Conservation (phyloP, 257 asterid genomes). For the Petrea volubilis region DNA sequence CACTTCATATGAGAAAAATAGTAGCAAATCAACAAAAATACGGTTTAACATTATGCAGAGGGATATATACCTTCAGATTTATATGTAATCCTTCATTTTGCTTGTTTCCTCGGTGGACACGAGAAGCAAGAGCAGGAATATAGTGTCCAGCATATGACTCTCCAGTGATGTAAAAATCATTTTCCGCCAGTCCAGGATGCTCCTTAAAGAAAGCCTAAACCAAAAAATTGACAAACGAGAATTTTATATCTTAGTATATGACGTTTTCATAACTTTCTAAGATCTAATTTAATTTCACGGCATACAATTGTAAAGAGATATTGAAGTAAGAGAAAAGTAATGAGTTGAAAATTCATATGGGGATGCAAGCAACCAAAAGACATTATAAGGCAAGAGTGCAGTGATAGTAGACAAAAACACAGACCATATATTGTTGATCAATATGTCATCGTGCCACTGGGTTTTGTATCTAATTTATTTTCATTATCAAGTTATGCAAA, state of each 20-base stretch:
- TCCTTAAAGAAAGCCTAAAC: constrained; percentile 81
- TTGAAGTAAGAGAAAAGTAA: not conserved
- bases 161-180: constrained; percentile 90
- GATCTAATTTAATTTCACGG: not conserved
- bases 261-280: not conserved
- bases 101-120: constrained; percentile 85
- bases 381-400: not conserved
- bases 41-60: not conserved
- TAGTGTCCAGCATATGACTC: constrained; percentile 98
- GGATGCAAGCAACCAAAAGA: not conserved
- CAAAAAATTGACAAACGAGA: constrained; percentile 8
- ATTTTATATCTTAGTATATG: not conserved
- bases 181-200: constrained; percentile 75
- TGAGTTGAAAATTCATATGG: not conserved
- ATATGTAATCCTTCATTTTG: constrained; percentile 75
- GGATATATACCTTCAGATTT: constrained; percentile 72
- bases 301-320: not conserved
- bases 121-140: constrained; percentile 93
- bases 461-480: not conserved
- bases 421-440: not conserved
- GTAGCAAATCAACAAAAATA: not conserved
- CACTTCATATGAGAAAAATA: constrained; percentile 27
- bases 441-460: not conserved
- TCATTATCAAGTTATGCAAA: too few species aligned
- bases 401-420: not conserved